Base-by-base conservation (phyloP, 2,329 filamentous ascomycete genomes). In the Leptographium lundbergii region DNA sequence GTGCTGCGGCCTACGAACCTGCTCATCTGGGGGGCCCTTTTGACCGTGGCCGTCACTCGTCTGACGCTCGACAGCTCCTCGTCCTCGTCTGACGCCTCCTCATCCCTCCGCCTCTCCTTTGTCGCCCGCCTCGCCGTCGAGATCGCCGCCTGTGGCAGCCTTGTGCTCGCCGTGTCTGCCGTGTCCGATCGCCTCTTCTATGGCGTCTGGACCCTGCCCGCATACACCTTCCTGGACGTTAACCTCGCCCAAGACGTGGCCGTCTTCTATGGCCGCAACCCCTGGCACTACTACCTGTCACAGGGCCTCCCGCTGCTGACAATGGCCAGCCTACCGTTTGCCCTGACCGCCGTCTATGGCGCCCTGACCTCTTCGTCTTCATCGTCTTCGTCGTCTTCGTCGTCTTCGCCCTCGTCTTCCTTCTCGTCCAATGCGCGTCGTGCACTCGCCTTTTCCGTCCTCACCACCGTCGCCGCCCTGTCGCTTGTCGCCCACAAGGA, bases 401-500 rank as follows among this genome's bases (percentile, higher is more conserved):
- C 27, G 14, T 14, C 58, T 3, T n/a, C 54, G 22, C n/a, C 47
- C n/a, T 19, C 57, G 7, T n/a, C 53, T 24, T 65, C 74, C 6
- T 67, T 75, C 45, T 60, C 62, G 64, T 67, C 69, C 50, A 76
- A 75, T 59, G 73, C 80, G 14, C 73, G 77, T 57, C 77, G 76
- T 58, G 77, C 79, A 42, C 73, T 91, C 10, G 77, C 83, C 11
- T 76, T 77, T 34, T 75, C 82, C 9, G 77, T 86, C 50, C 63
- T 85, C 58, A 71, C 82, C 34, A 87, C 86, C 60, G 73, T 88
- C 11, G 69, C 74, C 1, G 71, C 77, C 2, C 79, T 97, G 39
- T 95, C 89, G 1, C 68, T 88, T 54, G 88, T 97, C 64, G 85
- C 90, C 1, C 94, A 99, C 74, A 99, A 99, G 71, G 94, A 99